Evolutionary conservation across 306 rosid species (phyloP).

Genomic region (Vigna hirtella): DNA sequence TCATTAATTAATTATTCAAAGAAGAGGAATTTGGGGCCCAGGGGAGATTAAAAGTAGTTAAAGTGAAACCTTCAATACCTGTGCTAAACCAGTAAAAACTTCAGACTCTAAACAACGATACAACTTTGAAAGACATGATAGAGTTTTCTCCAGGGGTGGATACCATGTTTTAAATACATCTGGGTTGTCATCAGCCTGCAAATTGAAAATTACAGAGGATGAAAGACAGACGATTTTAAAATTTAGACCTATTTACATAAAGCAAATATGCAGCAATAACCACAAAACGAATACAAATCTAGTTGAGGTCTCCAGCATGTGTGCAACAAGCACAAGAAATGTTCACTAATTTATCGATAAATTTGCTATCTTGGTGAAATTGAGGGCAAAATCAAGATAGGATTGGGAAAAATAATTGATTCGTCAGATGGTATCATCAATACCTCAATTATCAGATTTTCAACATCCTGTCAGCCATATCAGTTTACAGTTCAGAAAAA

Average conservation of each 20-base stretch:
- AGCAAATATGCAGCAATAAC: slow-evolving; percentile 29
- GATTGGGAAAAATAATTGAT: background rate
- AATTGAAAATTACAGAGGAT: slow-evolving; percentile 30
- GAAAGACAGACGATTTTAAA: background rate
- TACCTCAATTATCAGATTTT: slow-evolving; percentile 24
- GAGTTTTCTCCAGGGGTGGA: slow-evolving; percentile 93
- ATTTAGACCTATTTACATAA: slow-evolving; percentile 23
- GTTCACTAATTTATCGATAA: slow-evolving; percentile 13
- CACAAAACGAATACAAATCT: slow-evolving; percentile 25
- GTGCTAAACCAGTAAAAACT: slow-evolving; percentile 98
- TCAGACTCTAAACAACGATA: slow-evolving; percentile 89
- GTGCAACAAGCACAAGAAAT: slow-evolving; percentile 24
- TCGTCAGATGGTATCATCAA: slow-evolving; percentile 27
- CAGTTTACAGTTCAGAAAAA: slow-evolving; percentile 11
- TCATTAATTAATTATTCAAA: slow-evolving; percentile 37
- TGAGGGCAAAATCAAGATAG: slow-evolving; percentile 13
- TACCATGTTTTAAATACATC: slow-evolving; percentile 84
- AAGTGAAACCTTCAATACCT: slow-evolving; percentile 62
- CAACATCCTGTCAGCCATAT: slow-evolving; percentile 4
- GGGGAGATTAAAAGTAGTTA: slow-evolving; percentile 14
- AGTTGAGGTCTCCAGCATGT: slow-evolving; percentile 17
- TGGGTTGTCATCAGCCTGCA: slow-evolving; percentile 79
- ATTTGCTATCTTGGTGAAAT: background rate
- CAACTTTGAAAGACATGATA: slow-evolving; percentile 93
- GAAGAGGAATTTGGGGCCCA: background rate